Base-by-base conservation (phyloP, 78 protist species). In the Pigoraptor vietnamica region DNA sequence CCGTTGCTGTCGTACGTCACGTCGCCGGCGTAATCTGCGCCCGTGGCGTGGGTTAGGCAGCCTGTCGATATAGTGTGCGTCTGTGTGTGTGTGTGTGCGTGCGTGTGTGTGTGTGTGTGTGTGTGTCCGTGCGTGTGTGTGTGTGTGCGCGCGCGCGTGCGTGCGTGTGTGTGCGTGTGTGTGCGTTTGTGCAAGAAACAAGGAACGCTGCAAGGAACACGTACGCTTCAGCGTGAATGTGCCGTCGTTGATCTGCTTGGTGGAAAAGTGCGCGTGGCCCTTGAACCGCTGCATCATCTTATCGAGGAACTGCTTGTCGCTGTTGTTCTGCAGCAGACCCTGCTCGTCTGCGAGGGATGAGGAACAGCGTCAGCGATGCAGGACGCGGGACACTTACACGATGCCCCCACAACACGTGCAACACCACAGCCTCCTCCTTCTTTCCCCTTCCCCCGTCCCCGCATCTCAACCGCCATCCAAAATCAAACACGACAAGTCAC, bases 11-110 rank as follows among this genome's bases (percentile, higher is more conserved):
- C 95, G 82, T 97, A 97, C 29, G 93, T 92, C 81, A 97, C 99
- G n/a, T 92, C 94, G 90, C 99, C 99, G 88, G 99, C 99, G 94
- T 96, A 97, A 93, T 97, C 97, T 34, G 9, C 0, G 93, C 67
- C 0, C 39, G 87, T 37, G 87, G 21, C 1, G 87, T 35, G 86
- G 37, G n/a, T n/a, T n/a, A n/a, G n/a, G 99, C 89, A 90, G 39
- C 39, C 96, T 39, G 10, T 87, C 40, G 40, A 37, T 2, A 29
- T 25, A 2, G n/a, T n/a, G n/a, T n/a, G n/a, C n/a, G n/a, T n/a
- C n/a, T n/a, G n/a, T n/a, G n/a, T n/a, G n/a, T n/a, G 9, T 19
- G 9, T 1, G 23, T 82, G 39, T 33, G 24, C 37, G 32, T 23
- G 87, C 39, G 37, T 23, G 1, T 1, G 1, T 0, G 87, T 24